Base-by-base conservation (phyloP, 176 grass and related monocot species). In the Themeda triandra region DNA sequence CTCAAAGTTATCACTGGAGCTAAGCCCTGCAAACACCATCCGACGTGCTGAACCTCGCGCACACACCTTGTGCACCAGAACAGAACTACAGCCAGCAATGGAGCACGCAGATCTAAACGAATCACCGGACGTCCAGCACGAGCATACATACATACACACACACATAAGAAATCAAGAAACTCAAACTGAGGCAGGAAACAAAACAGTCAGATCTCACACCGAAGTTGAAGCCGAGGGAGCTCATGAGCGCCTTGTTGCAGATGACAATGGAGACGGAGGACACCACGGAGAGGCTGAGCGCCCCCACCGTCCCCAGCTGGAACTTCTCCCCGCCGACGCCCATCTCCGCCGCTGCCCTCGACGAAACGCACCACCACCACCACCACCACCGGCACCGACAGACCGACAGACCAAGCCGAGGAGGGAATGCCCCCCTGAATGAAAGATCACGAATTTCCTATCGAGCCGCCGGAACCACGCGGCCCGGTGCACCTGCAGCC, bases 221-320 rank as follows among this genome's bases (percentile, higher is more conserved):
- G 25, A 98, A 98, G 81, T 86, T 98, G 82, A 98, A 98, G 71
- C 95, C 95, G 37, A 98, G 95, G 39, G 92, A 92, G 87, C 92
- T 94, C 77, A 98, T 98, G 70, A 98, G 86, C 48, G 95, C 95
- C 92, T 98, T 98, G 89, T 98, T 98, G 81, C 95, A 98, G 66
- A 98, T 98, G 69, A 98, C 95, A 81, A 98, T 98, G 67, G 95
- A 98, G 68, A 98, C 95, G 49, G 95, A 98, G 32, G 95, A 98
- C 53, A 98, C 95, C 76, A 98, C 95, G 18, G 95, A 98, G 48
- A 98, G 89, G 83, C 87, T 82, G 2, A 98, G 92, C 76, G 95
- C 95, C 63, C 95, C 95, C 32, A 98, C 92, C 74, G 95, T 98
- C 67, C 95, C 95, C 82, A 98, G 68, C 85, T 98, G 95, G 89